A percentile compares a stretch with the other conserved stretches of the same genome.
Evolutionary conservation across 75 land plant species (phyloP).

Genomic region (Larix kaempferi): DNA sequence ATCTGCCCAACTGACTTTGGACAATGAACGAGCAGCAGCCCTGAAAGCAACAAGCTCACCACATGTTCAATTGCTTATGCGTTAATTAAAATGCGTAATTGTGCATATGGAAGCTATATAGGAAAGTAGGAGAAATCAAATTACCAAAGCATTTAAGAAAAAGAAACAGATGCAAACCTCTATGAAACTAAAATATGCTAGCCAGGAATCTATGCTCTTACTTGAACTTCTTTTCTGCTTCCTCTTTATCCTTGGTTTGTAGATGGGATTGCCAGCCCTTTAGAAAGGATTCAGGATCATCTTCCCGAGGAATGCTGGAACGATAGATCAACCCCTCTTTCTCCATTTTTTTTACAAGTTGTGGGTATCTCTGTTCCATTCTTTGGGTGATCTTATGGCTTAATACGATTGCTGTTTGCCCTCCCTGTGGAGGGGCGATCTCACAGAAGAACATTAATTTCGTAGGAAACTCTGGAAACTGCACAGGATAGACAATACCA

Average conservation of each 20-base stretch:
- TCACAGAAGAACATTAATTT: no score
- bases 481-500: background rate
- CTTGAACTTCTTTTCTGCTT: background rate
- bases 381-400: no score
- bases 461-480: conserved; percentile 16
- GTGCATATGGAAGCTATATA: no score
- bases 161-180: no score
- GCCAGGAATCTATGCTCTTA: no score
- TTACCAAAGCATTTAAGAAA: background rate
- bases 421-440: no score
- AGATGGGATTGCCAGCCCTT: background rate
- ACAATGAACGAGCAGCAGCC: background rate
- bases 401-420: no score
- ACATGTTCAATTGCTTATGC: background rate
- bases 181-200: no score
- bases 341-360: conserved; percentile 13
- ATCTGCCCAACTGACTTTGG: background rate
- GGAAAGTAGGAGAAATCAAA: no score
- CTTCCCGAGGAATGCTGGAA: conserved; percentile 6
- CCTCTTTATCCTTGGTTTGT: background rate
- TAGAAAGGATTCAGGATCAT: conserved; percentile 18
- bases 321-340: background rate
- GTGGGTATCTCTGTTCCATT: background rate
- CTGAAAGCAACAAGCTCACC: background rate
- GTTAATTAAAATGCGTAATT: no score